These are phyloP conservation scores for Hypoxylon sp. DNA, from an alignment of 2,329 filamentous ascomycete genomes.

Conservation along the genomic window DNA sequence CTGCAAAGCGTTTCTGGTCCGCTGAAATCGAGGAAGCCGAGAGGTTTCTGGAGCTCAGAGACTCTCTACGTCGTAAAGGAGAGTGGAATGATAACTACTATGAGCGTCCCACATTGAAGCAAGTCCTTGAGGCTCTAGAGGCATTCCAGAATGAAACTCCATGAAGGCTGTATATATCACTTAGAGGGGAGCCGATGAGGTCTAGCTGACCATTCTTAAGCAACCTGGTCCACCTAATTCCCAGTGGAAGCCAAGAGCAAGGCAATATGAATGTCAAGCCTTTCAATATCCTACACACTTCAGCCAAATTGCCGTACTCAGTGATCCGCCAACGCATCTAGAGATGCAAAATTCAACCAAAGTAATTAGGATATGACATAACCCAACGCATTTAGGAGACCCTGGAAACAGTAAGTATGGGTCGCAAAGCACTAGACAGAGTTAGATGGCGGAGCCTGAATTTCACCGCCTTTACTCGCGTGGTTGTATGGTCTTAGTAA, in stretches of 20 bases:
- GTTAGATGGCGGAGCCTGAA: background rate
- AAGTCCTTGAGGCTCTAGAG: constrained; percentile 56
- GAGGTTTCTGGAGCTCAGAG: constrained; percentile 60
- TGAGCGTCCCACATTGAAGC: constrained; percentile 60
- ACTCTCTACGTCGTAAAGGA: constrained; percentile 55
- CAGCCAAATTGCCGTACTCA: constrained; percentile 6
- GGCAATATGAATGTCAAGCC: constrained; percentile 10
- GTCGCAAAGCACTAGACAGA: constrained; percentile 1
- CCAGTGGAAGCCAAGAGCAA: constrained; percentile 9
- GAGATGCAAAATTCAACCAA: background rate
- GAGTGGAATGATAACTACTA: constrained; percentile 66
- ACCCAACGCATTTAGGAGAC: constrained; percentile 1
- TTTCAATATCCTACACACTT: constrained; percentile 5
- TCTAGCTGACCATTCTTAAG: background rate
- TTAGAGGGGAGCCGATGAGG: constrained; percentile 1
- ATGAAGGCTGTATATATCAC: background rate
- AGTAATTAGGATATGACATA: background rate
- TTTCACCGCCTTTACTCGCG: background rate
- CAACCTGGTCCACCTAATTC: background rate
- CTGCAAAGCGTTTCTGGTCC: constrained; percentile 63
- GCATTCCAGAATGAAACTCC: constrained; percentile 37
- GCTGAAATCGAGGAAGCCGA: constrained; percentile 63
- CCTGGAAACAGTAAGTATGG: constrained; percentile 7
- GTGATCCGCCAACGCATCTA: constrained; percentile 4
- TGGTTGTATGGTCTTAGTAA: background rate